Evolutionary conservation across 2,329 filamentous ascomycete species (phyloP), one percentile per base, ranked within the genome.

Genomic region (Zasmidium angulare): DNA sequence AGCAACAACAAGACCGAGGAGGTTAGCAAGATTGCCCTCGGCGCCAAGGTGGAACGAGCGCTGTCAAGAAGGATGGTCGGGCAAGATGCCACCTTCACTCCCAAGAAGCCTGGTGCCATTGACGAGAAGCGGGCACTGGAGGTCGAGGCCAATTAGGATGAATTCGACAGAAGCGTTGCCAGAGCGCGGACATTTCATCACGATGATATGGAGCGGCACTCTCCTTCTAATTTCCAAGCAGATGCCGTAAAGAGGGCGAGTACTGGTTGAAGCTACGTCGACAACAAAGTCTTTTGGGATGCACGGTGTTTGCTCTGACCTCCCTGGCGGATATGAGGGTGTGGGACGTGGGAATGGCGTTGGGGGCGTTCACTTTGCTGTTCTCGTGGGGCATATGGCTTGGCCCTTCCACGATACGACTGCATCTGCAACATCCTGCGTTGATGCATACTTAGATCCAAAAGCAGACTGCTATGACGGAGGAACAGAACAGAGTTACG

Each of bases 1-100:
- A 89, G 82, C 73, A 85, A 89, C 63, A 87, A 93, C 76, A 96
- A 96, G 82, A 86, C 83, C 20, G 89, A 91, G 70, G 88, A 89
- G 73, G 81, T 96, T 76, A 88, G 86, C 79, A 96, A 96, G 79
- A 84, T 96, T 59, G 92, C 92, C 40, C 84, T 96, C 54, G 90
- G 92, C 50, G 92, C 92, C 61, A 96, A 96, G 79, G 85, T 96
- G 46, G 92, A 96, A 74, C 87, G 93, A 61, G 92, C 93, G 21
- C 85, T 97, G 56, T 89, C 89, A 67, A 84, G 92, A 66, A 86
- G 93, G 71, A 95, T 96, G 92, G 89, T 85, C 24, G 80, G 89
- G 67, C 93, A 97, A 76, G 93, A 97, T 70, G 93, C 93, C 66
- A 88, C 90, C 75, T 93, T 95, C 82, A 59, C 48, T 50, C 55